Evolutionary conservation across 2,329 filamentous ascomycete genomes (phyloP), one percentile per base, ranked within the genome.

Genomic region (Alternaria sp.): DNA sequence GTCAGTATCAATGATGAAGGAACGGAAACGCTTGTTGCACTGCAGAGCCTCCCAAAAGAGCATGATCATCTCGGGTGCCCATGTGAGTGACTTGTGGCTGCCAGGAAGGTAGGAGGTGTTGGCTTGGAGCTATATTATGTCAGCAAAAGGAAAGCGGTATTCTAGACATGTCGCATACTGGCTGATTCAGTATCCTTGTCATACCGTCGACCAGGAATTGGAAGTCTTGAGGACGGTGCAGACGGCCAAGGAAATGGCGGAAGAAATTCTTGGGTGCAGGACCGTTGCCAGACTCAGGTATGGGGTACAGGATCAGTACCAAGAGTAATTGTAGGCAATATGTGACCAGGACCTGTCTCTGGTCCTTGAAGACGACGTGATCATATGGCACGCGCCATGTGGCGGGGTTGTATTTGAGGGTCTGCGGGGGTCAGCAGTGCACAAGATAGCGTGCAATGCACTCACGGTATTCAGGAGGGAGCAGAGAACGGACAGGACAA

Each of bases 1-100:
- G 74, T 95, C 93, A 0, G 95, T 98, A 70, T 99, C 95, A 64
- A 98, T 94, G 72, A 99, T 95, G 79, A 97, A 99, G 1, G 93
- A 93, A 32, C 95, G 87, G 81, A 99, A 99, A 60, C 94, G 87
- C 80, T 97, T 98, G 81, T 99, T 99, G 85, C 94, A 97, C 79
- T 99, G 95, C 5, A 95, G 88, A 38, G 93, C 88, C 81, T 99
- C 95, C 95, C 95, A 99, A 75, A 98, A 97, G 2, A 99, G 85
- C 86, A 97, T 95, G 56, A 98, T 89, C 82, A 96, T 96, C 79
- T 99, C 95, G 2, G 95, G 94, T 0, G 94, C 93, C 85, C 94
- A 96, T 73, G 92, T 92, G 53, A 92, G 83, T 0, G 91, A 87
- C 48, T 90, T 87, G 71, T 96, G 92, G 39, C 90, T 90, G 5